Base-by-base conservation (phyloP, 1,139 yeast species). In the Taphrina communis region DNA sequence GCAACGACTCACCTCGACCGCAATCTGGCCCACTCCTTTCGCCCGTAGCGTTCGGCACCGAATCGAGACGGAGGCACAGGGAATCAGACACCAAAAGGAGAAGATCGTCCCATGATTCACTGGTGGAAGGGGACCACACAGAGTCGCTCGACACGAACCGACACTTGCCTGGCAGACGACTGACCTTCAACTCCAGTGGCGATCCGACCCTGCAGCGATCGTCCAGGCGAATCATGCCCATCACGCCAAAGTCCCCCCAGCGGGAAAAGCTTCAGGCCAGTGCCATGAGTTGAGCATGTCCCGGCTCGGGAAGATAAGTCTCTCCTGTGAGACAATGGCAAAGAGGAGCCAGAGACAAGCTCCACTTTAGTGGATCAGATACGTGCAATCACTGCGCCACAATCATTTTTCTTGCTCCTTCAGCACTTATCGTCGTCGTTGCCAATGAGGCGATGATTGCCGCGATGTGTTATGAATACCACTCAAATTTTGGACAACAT, bases 151-250 rank as follows among this genome's bases (percentile, higher is more conserved):
- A 44, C 19, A 14, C 48, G n/a, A 21, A 31, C 11, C 35, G 36
- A 21, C 53, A 50, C 12, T 21, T 25, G 31, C 53, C 36, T 1
- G 53, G 53, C n/a, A 50, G 36, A 50, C 53, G 53, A 8, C 21
- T 50, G 46, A 56, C 60, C n/a, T 56, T 56, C 50, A 41, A 56
- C 39, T 56, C 60, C 6, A 56, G 60, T 25, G 42, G 42, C 42
- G 35, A 41, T 41, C 36, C 42, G 8, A 17, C 36, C 36, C 12
- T 21, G 36, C 53, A 35, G 8, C 21, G 36, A 35, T 19, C 21
- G 25, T 11, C 14, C 42, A 19, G 41, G 36, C 11, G 50, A 17
- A 17, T 38, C 36, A 41, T 17, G 50, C 60, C 60, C 9, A 56
- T 56, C 50, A 56, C 60, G 46, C 60, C 60, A 14, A 39, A 14